Conservation (phyloP, 23 red algal species). For the Chondrus crispus region DNA sequence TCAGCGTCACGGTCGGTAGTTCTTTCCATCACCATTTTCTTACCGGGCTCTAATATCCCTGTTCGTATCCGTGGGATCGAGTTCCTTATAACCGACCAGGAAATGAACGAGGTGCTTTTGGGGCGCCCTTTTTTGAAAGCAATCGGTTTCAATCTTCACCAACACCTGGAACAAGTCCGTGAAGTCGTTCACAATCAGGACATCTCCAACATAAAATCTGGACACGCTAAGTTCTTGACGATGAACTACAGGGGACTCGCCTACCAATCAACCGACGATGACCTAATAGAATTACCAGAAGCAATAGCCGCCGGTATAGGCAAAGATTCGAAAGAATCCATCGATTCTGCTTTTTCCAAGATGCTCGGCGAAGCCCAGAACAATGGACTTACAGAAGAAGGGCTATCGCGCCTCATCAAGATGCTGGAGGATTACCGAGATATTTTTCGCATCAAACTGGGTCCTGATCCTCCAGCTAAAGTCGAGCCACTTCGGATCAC, state of each 20-base stretch:
- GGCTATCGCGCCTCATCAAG: neutral
- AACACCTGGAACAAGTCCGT: neutral
- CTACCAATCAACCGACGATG: neutral
- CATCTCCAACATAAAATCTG: neutral
- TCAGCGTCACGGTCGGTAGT: too few species aligned
- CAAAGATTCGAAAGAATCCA: constrained; percentile 2
- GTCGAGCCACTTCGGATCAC: neutral
- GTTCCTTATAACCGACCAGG: neutral
- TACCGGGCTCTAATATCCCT: neutral
- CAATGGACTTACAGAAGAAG: neutral
- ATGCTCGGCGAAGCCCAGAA: neutral
- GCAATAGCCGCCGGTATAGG: neutral
- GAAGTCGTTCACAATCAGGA: neutral
- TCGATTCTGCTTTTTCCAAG: neutral
- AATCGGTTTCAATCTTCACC: neutral
- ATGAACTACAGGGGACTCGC: neutral
- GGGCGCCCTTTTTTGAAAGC: neutral
- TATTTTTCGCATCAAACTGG: constrained; percentile 24
- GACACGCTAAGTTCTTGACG: neutral
- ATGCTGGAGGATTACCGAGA: neutral
- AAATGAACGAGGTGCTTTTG: neutral
- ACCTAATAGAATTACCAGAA: neutral
- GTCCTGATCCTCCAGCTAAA: neutral
- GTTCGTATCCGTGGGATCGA: neutral
- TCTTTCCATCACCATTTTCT: neutral